A percentile compares a stretch with the other conserved stretches of the same genome.
Conservation (phyloP, 352 stramenopile genomes). For the Globisporangium echinulatum region DNA sequence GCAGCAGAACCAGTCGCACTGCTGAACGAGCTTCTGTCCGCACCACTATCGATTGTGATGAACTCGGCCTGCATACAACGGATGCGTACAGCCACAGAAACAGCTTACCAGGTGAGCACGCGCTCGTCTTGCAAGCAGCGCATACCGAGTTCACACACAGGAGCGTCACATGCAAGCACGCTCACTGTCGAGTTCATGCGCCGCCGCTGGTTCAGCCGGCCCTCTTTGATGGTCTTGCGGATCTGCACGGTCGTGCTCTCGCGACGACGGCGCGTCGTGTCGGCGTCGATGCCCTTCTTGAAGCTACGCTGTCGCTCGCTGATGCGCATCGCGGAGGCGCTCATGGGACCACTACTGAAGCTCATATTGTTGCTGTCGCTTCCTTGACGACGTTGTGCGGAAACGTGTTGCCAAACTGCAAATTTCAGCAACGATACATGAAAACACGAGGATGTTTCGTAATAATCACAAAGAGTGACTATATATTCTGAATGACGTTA, state of each 20-base stretch:
- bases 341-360: not conserved
- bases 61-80: constrained; percentile 1
- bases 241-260: constrained; percentile 83
- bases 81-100: not conserved
- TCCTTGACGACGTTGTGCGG: not conserved
- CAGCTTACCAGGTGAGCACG: constrained; percentile 14
- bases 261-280: constrained; percentile 63
- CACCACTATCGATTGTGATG: not conserved
- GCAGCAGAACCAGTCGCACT: constrained; percentile 14
- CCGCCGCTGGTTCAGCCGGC: constrained; percentile 79
- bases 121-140: no score
- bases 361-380: not conserved
- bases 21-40: not conserved
- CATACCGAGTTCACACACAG: no score
- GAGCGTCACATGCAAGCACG: constrained; percentile 41
- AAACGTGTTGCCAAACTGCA: no score
- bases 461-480: no score
- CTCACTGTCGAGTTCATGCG: constrained; percentile 73
- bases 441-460: no score
- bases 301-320: constrained; percentile 68
- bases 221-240: constrained; percentile 81
- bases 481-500: no score
- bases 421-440: no score
- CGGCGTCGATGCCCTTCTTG: constrained; percentile 85
- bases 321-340: constrained; percentile 8